phyloP scores from a whole-genome alignment of 2,329 filamentous ascomycete genomes.

The Penicillium sp. region DNA sequence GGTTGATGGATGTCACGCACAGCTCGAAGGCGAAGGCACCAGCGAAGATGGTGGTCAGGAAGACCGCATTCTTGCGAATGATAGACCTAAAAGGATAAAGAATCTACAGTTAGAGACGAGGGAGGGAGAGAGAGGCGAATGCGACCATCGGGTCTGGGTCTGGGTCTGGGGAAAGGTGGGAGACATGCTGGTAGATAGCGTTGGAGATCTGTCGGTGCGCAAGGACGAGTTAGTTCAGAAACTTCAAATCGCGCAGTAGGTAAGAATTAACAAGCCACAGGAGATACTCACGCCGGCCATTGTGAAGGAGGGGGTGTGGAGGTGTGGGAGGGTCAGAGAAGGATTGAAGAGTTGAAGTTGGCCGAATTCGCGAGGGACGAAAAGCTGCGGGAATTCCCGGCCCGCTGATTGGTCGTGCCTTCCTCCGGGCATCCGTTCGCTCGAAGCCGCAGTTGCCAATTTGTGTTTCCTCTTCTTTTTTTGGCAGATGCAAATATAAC shows the following conservation, averaged over 20 bases:
- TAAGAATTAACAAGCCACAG: too few species aligned
- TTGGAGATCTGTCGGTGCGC: constrained; percentile 50
- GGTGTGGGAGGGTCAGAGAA: constrained; percentile 1
- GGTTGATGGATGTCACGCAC: constrained; percentile 60
- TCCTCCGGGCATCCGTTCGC: constrained; percentile 30
- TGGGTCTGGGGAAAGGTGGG: constrained; percentile 16
- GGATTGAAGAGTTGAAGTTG: constrained; percentile 35
- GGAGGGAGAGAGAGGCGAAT: constrained; percentile 12
- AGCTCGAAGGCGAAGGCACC: constrained; percentile 91
- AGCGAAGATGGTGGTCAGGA: constrained; percentile 84
- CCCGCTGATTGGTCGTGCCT: constrained; percentile 40
- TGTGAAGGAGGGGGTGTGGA: constrained; percentile 39
- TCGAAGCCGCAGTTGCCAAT: constrained; percentile 1
- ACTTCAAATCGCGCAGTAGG: constrained; percentile 12
- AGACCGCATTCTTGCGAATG: constrained; percentile 84
- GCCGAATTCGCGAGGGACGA: constrained; percentile 22
- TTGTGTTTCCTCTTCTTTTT: too few species aligned
- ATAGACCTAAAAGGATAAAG: constrained; percentile 64
- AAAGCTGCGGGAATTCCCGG: constrained; percentile 40
- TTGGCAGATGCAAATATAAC: too few species aligned
- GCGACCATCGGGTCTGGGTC: constrained; percentile 12
- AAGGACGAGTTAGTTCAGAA: constrained; percentile 30
- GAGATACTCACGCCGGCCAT: constrained; percentile 57
- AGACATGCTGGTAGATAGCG: constrained; percentile 65
- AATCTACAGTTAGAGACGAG: constrained; percentile 20